Evolutionary conservation across 2,329 filamentous ascomycete species (phyloP), one percentile per base, ranked within the genome.

Genomic region (Dactylella cylindrospora): DNA sequence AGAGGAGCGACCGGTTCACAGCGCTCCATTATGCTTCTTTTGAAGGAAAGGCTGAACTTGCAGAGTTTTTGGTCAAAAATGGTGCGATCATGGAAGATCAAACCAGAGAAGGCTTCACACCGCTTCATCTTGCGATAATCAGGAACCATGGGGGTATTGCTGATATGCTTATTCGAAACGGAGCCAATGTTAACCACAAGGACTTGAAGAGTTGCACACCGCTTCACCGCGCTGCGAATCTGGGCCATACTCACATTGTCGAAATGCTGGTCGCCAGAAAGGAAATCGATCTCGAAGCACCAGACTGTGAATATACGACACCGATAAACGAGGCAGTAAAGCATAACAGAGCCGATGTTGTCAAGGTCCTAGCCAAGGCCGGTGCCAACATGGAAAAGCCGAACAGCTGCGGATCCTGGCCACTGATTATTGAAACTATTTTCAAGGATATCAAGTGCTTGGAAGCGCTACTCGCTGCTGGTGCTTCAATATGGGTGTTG

Each of bases 71-170:
- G 22, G 29, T 66, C 25, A 46, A 47, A 10, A 47, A 50, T 20
- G 54, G 49, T 10, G 64, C 51, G 0, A 54, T 65, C 32, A 25
- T 66, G 5, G 52, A 64, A 15, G 52, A 57, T 17, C 43, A 57
- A 35, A 57, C 52, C 25, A 47, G 29, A 23, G 52, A 57, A 36
- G 52, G 52, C 8, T 57, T 26, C 22, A 35, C 52, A 7, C 36
- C 52, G 7, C 20, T 57, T 15, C 52, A 49, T n/a, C 19, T 57
- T 15, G 17, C 52, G 9, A 57, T 57, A 23, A 9, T 57, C 22
- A 49, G 52, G 15, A 57, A 57, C 19, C 52, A 57, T 20, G 26
- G 23, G 43, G 17, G 8, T 1, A 49, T 55, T 12, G 31, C 38
- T 22, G 45, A 64, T 7, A 57, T 55, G 47, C 26, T 55, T 6